Evolutionary conservation across 2,329 filamentous ascomycete genomes (phyloP), one percentile per base, ranked within the genome.

Genomic region (Claviceps paspali): DNA sequence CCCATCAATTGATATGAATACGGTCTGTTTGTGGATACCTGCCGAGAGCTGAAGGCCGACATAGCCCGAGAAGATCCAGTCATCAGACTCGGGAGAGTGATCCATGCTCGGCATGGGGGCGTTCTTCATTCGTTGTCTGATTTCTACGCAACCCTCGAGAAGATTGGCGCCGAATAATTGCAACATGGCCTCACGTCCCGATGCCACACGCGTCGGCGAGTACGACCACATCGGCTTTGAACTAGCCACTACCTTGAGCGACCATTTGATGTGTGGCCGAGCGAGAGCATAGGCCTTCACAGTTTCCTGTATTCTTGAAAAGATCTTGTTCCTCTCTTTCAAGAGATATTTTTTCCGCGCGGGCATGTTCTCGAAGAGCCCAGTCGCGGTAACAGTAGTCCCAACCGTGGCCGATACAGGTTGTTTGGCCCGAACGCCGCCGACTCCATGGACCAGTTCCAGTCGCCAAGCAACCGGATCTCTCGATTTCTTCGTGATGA

Each of bases 1-100:
- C 11, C 65, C 65, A 50, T 87, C 79, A 17, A 87, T 63, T 0
- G 78, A 82, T 23, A 86, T 56, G 50, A 76, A 85, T 4, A 67
- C 55, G 21, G 14, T 22, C 27, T 32, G 35, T 14, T 23, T 32
- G 10, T 6, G 27, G 29, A 12, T 12, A 24, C 9, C n/a, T 21
- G 12, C 19, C 59, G 3, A 61, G 57, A 23, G 54, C 68, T 1
- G 79, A 73, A 1, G 5, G 6, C 29, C 29, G 8, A 85, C 48
- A 35, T 77, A 67, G 1, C 71, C 73, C 36, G 73, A 62, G 8
- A 83, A 53, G 1, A 56, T 47, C 37, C 40, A 42, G 32, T 15
- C 33, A n/a, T 4, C 17, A 6, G 26, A 14, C 2, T 7, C 19
- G 5, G 19, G 14, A 15, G 26, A 28, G n/a, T 24, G 22, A 5